A percentile compares a stretch with the other conserved stretches of the same genome.
Evolutionary conservation across 148 eudicot species (phyloP).

Genomic region (Spergularia bocconei): DNA sequence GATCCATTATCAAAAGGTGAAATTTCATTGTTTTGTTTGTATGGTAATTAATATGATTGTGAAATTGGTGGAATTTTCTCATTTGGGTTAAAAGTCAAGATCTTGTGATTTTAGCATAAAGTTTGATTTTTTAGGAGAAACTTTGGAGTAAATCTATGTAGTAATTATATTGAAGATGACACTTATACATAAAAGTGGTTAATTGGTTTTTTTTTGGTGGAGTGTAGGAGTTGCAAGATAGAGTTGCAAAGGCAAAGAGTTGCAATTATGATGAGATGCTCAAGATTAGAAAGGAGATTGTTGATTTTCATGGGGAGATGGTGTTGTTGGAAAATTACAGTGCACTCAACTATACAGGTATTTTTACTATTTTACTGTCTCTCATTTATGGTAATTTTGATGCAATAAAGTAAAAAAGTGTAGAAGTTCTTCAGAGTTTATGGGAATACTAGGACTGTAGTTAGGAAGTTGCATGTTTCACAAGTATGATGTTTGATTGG

Average conservation of each 20-base stretch:
- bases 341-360: constrained; percentile 80
- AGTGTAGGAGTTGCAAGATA: constrained; percentile 61
- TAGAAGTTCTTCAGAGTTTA: neutral
- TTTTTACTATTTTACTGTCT: constrained; percentile 1
- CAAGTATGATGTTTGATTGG: no score
- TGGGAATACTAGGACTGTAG: no score
- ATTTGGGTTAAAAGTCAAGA: constrained; percentile 4
- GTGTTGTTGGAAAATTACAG: constrained; percentile 80
- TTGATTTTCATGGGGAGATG: constrained; percentile 90
- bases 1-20: neutral
- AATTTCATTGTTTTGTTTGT: neutral
- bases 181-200: neutral
- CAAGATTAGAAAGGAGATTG: constrained; percentile 59
- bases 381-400: neutral
- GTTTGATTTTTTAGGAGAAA: neutral
- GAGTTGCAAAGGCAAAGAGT: constrained; percentile 47
- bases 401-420: neutral
- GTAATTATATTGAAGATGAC: neutral
- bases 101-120: neutral
- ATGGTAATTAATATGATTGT: neutral
- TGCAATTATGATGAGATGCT: constrained; percentile 53
- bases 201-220: constrained; percentile 12
- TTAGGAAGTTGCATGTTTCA: no score
- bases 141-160: no score
- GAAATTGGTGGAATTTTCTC: neutral